These are phyloP conservation scores for Bigelowiella natans DNA, from an alignment of 78 protist species.

Conservation along the genomic window DNA sequence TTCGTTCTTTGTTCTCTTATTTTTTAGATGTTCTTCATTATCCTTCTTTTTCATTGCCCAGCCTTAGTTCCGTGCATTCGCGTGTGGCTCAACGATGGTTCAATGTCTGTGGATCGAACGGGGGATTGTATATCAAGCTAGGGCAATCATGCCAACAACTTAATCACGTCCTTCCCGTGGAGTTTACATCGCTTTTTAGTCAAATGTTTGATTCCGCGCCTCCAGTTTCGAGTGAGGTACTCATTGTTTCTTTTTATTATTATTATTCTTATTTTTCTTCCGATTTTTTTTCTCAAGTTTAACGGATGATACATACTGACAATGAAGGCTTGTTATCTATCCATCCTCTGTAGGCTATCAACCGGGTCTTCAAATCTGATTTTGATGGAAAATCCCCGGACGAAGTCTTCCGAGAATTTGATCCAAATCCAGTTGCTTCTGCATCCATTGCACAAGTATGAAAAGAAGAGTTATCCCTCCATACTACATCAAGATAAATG, in stretches of 20 bases:
- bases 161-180: neutral
- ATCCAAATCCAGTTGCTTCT: neutral
- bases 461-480: no score
- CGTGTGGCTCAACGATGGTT: neutral
- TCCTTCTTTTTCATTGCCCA: no score
- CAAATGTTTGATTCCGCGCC: neutral
- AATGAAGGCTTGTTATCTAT: no score
- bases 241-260: no score
- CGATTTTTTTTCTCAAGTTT: no score
- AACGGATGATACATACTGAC: no score
- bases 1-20: no score
- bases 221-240: neutral
- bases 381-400: neutral
- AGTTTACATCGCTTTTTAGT: neutral
- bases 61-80: no score
- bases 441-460: neutral
- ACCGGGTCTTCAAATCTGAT: neutral
- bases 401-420: neutral
- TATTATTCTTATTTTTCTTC: no score
- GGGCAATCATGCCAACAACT: neutral
- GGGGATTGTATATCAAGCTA: neutral
- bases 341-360: neutral
- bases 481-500: no score
- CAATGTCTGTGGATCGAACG: neutral
- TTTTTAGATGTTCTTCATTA: no score